Evolutionary conservation across 169 alveolate genomes (phyloP).

Genomic region (Perkinsus chesapeaki): DNA sequence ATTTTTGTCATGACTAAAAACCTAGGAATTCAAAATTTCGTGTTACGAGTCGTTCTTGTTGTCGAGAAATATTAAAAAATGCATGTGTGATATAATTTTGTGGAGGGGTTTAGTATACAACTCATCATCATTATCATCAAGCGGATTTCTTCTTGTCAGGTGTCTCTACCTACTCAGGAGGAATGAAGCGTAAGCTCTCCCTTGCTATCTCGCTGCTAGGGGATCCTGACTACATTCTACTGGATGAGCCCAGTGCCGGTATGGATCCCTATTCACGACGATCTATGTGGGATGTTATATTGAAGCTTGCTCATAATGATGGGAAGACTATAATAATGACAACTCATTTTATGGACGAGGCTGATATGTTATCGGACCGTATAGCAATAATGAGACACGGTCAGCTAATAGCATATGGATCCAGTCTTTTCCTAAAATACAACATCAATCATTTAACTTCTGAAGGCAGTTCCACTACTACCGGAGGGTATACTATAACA

Average conservation of each 20-base stretch:
- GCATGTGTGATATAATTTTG: no score
- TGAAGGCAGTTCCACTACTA: not conserved
- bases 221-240: conserved; percentile 67
- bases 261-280: conserved; percentile 83
- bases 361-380: conserved; percentile 43
- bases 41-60: no score
- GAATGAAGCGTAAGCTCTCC: conserved; percentile 68
- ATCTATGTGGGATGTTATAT: conserved; percentile 71
- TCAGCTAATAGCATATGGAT: conserved; percentile 50
- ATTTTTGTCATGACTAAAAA: no score
- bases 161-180: conserved; percentile 46
- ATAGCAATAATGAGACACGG: conserved; percentile 57
- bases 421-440: conserved; percentile 48
- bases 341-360: conserved; percentile 81
- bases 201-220: conserved; percentile 78
- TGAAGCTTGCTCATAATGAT: conserved; percentile 43
- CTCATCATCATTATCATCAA: no score
- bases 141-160: no score
- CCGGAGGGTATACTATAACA: not conserved
- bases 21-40: no score
- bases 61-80: no score
- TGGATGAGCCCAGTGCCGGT: conserved; percentile 83
- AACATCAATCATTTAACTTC: not conserved
- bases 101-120: no score
- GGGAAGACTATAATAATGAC: conserved; percentile 74